phyloP scores from a whole-genome alignment of 805 yeast species.

The Cyberlindnera mississippiensis region DNA sequence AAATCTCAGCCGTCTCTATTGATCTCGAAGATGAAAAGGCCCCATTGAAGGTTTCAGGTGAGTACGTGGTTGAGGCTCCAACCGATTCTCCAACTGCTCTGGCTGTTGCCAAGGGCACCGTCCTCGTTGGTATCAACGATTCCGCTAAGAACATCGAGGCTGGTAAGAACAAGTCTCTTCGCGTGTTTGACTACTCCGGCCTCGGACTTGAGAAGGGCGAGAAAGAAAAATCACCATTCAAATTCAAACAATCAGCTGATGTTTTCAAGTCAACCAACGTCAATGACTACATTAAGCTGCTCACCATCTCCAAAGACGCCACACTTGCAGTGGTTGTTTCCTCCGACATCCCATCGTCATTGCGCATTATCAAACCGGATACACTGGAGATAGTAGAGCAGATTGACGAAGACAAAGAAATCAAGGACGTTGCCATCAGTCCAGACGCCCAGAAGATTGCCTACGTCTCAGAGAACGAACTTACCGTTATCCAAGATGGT shows the following conservation, averaged over 20 bases:
- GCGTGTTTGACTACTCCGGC: conserved; percentile 44
- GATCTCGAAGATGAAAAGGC: conserved; percentile 42
- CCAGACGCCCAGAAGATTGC: conserved; percentile 64
- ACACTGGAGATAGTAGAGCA: conserved; percentile 50
- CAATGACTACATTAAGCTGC: conserved; percentile 57
- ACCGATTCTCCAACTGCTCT: conserved; percentile 90
- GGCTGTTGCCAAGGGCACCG: conserved; percentile 45
- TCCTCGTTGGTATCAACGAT: conserved; percentile 77
- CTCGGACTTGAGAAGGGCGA: conserved; percentile 1
- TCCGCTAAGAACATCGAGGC: conserved; percentile 51
- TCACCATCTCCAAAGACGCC: conserved; percentile 56
- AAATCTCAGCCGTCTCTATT: conserved; percentile 61
- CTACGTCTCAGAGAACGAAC: conserved; percentile 52
- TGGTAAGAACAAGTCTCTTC: conserved; percentile 65
- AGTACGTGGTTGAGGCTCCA: conserved; percentile 51
- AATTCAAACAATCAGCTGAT: conserved; percentile 60
- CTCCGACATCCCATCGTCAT: conserved; percentile 54
- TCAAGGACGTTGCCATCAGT: conserved; percentile 63
- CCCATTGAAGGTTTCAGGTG: conserved; percentile 56
- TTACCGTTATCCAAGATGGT: conserved; percentile 26
- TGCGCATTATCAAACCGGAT: conserved; percentile 54
- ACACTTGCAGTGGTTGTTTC: conserved; percentile 65
- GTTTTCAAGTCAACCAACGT: conserved; percentile 42
- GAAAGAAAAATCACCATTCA: conserved; percentile 47
- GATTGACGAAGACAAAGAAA: conserved; percentile 44